Evolutionary conservation across 768 basidiomycete genomes (phyloP), one percentile per base, ranked within the genome.

Genomic region (Trichaptum fuscoviolaceum): DNA sequence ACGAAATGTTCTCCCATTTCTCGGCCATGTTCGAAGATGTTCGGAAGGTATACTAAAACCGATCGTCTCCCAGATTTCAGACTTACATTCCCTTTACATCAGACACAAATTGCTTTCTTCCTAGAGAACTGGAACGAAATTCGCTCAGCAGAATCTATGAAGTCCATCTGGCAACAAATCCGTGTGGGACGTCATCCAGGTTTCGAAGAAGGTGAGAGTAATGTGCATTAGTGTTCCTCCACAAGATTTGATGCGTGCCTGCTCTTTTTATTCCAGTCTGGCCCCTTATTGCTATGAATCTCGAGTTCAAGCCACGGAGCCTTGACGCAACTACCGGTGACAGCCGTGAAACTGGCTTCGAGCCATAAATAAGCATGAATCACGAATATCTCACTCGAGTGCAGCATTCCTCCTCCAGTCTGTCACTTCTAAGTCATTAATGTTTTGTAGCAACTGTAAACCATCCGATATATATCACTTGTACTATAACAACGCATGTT

Each of bases 1-100:
- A 90, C 70, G 93, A 96, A 73, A 87, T 91, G 42, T 96, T 96
- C 73, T 92, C 90, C 12, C 86, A 88, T 0, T 95, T 96, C 77
- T 88, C 91, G 6, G 89, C 90, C 6, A 86, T 87, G 0, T 95
- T 92, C 70, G 88, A 90, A 64, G 89, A 91, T 58, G 87, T 96
- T 27, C 82, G 93, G 63, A 91, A 90, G 83, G 90, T 86, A 62
- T 69, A 20, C 10, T 57, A 23, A 64, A 63, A 20, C 58, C 17
- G 18, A 27, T 24, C 34, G 9, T 61, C 62, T 35, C 36, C 65
- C 23, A 27, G 25, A 65, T 62, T 25, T 36, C 35, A 18, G 30
- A 18, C 63, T 15, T 68, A 9, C 63, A 20, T 26, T 52, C 35
- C 65, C 24, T n/a, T 6, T 63, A 82, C 81, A 79, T 91, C 34